These are phyloP conservation scores for Salicornia ramosissima DNA, from an alignment of 148 eudicot genomes.

Conservation along the genomic window DNA sequence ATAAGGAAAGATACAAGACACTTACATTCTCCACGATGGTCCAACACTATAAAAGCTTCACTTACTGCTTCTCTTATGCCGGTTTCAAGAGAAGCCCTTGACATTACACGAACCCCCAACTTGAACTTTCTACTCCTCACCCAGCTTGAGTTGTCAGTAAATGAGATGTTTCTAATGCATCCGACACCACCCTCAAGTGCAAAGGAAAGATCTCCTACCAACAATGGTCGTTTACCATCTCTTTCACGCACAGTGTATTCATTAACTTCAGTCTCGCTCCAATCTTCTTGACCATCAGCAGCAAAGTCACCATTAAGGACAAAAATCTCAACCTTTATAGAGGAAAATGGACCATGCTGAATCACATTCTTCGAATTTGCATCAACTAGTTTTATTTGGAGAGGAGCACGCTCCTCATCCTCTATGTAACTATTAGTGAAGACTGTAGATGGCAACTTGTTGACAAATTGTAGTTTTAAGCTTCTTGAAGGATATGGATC, in stretches of 20 bases:
- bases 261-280: slow-evolving; percentile 49
- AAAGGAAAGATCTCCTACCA: slow-evolving; percentile 43
- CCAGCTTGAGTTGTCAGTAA: slow-evolving; percentile 94
- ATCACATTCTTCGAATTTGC: slow-evolving; percentile 34
- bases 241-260: slow-evolving; percentile 40
- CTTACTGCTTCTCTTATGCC: slow-evolving; percentile 66
- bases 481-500: slow-evolving; percentile 38
- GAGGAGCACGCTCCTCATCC: slow-evolving; percentile 34
- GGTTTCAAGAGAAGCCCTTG: slow-evolving; percentile 25
- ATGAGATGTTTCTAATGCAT: slow-evolving; percentile 35
- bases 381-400: slow-evolving; percentile 52
- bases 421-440: slow-evolving; percentile 54
- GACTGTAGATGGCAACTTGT: slow-evolving; percentile 39
- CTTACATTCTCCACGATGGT: slow-evolving; percentile 93
- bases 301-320: slow-evolving; percentile 62
- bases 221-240: slow-evolving; percentile 75
- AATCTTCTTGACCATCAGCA: slow-evolving; percentile 47
- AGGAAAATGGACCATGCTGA: slow-evolving; percentile 40
- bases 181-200: slow-evolving; percentile 56
- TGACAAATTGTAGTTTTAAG: slow-evolving; percentile 45
- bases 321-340: slow-evolving; percentile 45
- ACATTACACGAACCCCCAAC: slow-evolving; percentile 49
- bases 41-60: slow-evolving; percentile 68
- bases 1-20: slow-evolving; percentile 8
- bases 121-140: slow-evolving; percentile 63